Percentiles rank a stretch among this genome's conserved stretches.
Evolutionary conservation across 192 early-diverging fungal species (phyloP).

Genomic region (Globomyces pollinis-pini): DNA sequence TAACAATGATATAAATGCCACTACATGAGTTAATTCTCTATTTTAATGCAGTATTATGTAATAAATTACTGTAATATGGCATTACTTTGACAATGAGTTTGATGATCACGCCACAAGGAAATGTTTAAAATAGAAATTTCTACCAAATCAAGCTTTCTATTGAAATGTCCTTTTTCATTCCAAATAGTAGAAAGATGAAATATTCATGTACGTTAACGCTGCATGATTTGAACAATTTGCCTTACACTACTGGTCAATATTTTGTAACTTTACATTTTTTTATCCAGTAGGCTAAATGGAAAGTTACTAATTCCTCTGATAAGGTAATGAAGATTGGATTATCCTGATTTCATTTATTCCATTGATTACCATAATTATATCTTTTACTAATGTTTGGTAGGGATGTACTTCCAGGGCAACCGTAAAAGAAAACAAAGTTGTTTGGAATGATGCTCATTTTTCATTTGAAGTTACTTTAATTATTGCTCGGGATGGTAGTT

Average conservation of each 20-base stretch:
- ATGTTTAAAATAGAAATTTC: no score
- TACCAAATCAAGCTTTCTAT: no score
- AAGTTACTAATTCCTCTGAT: constrained; percentile 28
- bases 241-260: constrained; percentile 71
- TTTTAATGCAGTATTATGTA: neutral
- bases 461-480: constrained; percentile 48
- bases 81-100: no score
- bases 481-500: constrained; percentile 64
- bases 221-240: constrained; percentile 74
- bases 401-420: constrained; percentile 12
- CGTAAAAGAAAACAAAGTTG: constrained; percentile 35
- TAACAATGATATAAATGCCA: no score
- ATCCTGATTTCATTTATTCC: no score
- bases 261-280: no score
- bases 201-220: constrained; percentile 56
- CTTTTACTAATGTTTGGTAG: neutral
- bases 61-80: neutral
- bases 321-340: constrained; percentile 21
- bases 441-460: constrained; percentile 51
- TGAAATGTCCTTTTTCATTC: constrained; percentile 49
- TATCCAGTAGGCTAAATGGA: no score
- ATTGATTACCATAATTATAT: no score
- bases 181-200: constrained; percentile 60
- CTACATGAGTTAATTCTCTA: neutral
- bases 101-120: no score